These are phyloP conservation scores for Paraphaeosphaeria minitans DNA, from an alignment of 2,329 filamentous ascomycete genomes.

Conservation along the genomic window DNA sequence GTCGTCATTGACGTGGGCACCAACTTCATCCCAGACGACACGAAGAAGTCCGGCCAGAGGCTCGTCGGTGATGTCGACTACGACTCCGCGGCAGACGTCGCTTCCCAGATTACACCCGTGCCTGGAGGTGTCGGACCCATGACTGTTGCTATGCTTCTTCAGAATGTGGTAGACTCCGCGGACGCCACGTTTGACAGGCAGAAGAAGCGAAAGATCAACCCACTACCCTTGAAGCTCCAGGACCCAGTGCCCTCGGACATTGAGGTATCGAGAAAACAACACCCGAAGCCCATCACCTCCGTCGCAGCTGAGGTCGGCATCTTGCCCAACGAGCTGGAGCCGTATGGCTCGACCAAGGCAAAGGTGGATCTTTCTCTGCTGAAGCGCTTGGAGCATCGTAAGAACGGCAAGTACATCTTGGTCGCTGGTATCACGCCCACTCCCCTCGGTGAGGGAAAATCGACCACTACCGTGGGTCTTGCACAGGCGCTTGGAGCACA, in stretches of 20 bases:
- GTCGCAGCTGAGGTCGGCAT: constrained; percentile 89
- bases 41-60: constrained; percentile 89
- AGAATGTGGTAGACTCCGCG: constrained; percentile 91
- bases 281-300: constrained; percentile 87
- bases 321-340: constrained; percentile 85
- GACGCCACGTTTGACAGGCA: constrained; percentile 81
- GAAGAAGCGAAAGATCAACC: constrained; percentile 77
- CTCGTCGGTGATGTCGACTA: constrained; percentile 96
- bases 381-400: constrained; percentile 82
- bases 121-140: constrained; percentile 97
- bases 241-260: constrained; percentile 94
- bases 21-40: constrained; percentile 88
- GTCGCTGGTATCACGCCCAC: constrained; percentile 97
- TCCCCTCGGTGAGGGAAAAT: constrained; percentile 95
- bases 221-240: constrained; percentile 80
- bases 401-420: constrained; percentile 87
- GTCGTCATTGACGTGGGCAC: constrained; percentile 98
- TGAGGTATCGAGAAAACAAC: constrained; percentile 84
- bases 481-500: constrained; percentile 92
- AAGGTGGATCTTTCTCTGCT: constrained; percentile 87
- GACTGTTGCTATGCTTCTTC: constrained; percentile 97
- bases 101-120: constrained; percentile 92
- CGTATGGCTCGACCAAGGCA: constrained; percentile 93
- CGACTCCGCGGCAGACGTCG: constrained; percentile 80
- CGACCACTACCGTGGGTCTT: constrained; percentile 94